Base-by-base conservation (phyloP, 805 yeast species). In the Yamadazyma scolyti region DNA sequence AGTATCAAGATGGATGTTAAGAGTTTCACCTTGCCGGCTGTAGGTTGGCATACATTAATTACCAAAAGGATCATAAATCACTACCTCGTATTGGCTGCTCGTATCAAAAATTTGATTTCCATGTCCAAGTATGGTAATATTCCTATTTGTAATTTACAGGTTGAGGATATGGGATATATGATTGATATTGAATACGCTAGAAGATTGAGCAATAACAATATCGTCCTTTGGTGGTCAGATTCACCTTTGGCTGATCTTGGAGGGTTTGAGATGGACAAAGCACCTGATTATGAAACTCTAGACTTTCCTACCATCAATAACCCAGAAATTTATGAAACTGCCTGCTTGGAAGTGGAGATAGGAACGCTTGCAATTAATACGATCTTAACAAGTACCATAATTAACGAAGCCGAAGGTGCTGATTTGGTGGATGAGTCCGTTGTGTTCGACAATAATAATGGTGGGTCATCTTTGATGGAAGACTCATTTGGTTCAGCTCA, bases 211-310 rank as follows among this genome's bases (percentile, higher is more conserved):
- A 69, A 76, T 27, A 73, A 75, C 28, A 75, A 78, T 37, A 73
- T 84, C 23, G 81, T 90, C 5, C 61, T 94, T 18, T 93, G 98
- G 97, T 93, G 98, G 97, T 84, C 95, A 0, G 75, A 79, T 3
- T 68, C 69, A 12, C 83, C 90, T 1, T 56, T 72, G 26, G 90
- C 96, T 0, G 96, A 87, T 48, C 80, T 75, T 47, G 97, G 96
- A 18, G 96, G 95, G 1, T 50, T 62, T 25, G 89, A 87, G 52
- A 74, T 71, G 44, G 93, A 83, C 46, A 64, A 61, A 7, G 42
- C 65, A 14, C 61, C 65, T 14, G 77, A 77, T 35, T 82, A 77
- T 36, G 81, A 78, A 31, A 61, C 57, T 20, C 60, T 79, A 25
- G 77, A 75, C 20, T 79, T 86, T 42, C 89, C 94, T 9, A 68